These are phyloP conservation scores for Hypholoma sublateritium DNA, from an alignment of 768 basidiomycete genomes.

Conservation along the genomic window DNA sequence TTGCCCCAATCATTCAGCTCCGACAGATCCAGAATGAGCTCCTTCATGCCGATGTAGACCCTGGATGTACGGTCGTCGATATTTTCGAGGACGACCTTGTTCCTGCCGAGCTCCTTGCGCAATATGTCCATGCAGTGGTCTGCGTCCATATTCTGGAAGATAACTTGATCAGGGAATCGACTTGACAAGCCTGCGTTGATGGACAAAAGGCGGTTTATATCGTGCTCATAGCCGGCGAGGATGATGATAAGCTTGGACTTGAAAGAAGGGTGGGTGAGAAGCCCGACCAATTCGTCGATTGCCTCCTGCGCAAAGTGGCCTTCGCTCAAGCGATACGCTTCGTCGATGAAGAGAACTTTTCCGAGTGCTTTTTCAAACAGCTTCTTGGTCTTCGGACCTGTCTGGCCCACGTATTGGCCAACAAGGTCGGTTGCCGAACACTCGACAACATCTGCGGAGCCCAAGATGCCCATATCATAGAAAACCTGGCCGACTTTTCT, in stretches of 20 bases:
- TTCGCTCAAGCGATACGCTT: conserved; percentile 62
- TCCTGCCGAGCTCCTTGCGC: conserved; percentile 44
- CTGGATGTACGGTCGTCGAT: conserved; percentile 28
- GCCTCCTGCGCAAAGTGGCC: conserved; percentile 71
- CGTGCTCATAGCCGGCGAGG: conserved; percentile 66
- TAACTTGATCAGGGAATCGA: conserved; percentile 62
- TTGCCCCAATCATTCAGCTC: conserved; percentile 63
- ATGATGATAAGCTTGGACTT: conserved; percentile 61
- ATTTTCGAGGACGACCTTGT: conserved; percentile 34
- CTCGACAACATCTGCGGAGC: conserved; percentile 50
- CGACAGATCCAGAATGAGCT: conserved; percentile 39
- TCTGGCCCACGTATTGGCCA: conserved; percentile 69
- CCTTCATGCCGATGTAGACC: conserved; percentile 29
- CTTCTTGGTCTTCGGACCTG: conserved; percentile 62
- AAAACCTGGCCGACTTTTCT: conserved; percentile 64
- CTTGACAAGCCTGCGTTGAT: conserved; percentile 67
- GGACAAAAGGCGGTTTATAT: conserved; percentile 58
- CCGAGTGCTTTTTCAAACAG: conserved; percentile 66
- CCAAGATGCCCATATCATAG: conserved; percentile 60
- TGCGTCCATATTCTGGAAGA: conserved; percentile 51
- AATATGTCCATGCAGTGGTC: conserved; percentile 51
- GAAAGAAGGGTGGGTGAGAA: conserved; percentile 58
- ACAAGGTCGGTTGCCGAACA: conserved; percentile 72
- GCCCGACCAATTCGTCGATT: conserved; percentile 65
- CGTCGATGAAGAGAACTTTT: conserved; percentile 68